Evolutionary conservation across 345 rosid genomes (phyloP).

Genomic region (Eucalyptus tenuipes): DNA sequence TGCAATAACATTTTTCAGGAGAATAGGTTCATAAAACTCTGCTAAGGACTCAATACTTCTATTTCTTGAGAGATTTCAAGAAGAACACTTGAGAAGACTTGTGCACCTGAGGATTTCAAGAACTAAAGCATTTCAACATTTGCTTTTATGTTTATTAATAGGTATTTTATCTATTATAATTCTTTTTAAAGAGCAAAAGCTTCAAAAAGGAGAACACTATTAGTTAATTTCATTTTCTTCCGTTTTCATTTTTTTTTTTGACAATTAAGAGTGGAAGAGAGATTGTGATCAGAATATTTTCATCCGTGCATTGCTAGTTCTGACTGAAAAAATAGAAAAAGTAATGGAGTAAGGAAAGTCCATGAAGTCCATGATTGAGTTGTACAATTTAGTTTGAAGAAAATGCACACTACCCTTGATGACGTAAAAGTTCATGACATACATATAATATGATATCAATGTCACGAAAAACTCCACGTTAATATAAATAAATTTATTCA

Average conservation of each 20-base stretch:
- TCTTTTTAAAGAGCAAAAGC: not conserved
- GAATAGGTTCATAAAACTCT: too few relatives aligned
- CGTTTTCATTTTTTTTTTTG: not conserved
- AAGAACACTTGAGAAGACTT: too few relatives aligned
- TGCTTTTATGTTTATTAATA: not conserved
- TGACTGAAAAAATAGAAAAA: not conserved
- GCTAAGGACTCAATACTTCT: too few relatives aligned
- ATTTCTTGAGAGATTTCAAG: too few relatives aligned
- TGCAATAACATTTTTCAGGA: too few relatives aligned
- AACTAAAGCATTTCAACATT: too few relatives aligned
- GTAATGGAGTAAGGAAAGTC: not conserved
- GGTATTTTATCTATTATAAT: not conserved
- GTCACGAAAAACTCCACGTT: accelerated
- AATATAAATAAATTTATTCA: too few relatives aligned
- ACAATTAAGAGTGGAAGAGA: not conserved
- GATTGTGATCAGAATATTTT: not conserved
- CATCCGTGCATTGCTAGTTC: not conserved
- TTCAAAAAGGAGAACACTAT: not conserved
- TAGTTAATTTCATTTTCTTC: not conserved
- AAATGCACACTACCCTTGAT: too few relatives aligned
- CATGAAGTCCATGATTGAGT: not conserved
- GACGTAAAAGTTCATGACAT: accelerated
- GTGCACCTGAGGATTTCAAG: too few relatives aligned
- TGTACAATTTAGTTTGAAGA: not conserved
- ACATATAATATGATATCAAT: not conserved